Evolutionary conservation across 2,329 filamentous ascomycete species (phyloP).

Genomic region (Diaporthe sp.): DNA sequence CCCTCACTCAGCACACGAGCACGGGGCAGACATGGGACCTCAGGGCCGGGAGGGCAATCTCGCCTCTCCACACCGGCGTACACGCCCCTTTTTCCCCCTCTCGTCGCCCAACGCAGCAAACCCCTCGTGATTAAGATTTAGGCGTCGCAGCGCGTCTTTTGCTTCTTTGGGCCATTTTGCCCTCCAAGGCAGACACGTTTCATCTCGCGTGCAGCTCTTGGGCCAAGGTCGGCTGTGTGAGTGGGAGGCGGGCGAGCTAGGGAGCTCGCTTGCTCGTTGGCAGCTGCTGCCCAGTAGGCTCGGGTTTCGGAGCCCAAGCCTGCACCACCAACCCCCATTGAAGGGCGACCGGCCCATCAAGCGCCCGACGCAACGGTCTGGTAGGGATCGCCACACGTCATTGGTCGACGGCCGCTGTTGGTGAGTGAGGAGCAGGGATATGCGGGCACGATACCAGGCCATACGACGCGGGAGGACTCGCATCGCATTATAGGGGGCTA

Average conservation of each 20-base stretch:
- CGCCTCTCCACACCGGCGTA: constrained; percentile 24
- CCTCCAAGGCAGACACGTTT: constrained; percentile 31
- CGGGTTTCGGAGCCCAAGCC: constrained; percentile 6
- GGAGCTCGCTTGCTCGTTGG: background rate
- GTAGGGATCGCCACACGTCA: background rate
- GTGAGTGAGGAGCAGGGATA: constrained; percentile 24
- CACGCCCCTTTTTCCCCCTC: constrained; percentile 2
- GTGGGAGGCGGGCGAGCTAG: background rate
- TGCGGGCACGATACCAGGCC: background rate
- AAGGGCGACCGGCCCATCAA: background rate
- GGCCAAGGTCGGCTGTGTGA: constrained; percentile 8
- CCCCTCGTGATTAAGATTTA: background rate
- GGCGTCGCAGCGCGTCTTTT: constrained; percentile 9
- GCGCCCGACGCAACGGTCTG: constrained; percentile 36
- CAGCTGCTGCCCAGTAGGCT: background rate
- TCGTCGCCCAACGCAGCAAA: constrained; percentile 9
- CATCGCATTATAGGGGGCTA: background rate
- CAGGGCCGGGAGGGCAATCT: constrained; percentile 5
- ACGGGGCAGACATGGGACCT: background rate
- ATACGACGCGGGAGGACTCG: background rate
- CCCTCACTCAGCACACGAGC: background rate
- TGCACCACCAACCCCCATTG: background rate
- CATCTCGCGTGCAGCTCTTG: constrained; percentile 37
- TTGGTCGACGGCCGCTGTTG: constrained; percentile 10
- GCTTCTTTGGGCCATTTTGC: constrained; percentile 31